Conservation (phyloP, 1,284 basidiomycete genomes). For the Fomitiporia mediterranea region DNA sequence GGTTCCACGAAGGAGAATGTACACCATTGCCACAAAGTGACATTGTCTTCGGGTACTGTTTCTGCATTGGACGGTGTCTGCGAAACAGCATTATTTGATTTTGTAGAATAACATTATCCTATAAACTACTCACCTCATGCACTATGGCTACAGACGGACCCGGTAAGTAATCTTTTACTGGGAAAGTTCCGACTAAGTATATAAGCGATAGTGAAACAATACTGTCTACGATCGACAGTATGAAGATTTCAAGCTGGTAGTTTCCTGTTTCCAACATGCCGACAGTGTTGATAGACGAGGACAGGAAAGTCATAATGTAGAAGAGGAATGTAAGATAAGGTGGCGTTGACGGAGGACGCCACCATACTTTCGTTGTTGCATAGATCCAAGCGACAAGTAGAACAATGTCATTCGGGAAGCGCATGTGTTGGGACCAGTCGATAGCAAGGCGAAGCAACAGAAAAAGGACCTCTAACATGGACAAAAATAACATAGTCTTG, state of each 20-base stretch:
- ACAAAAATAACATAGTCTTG: constrained; percentile 34
- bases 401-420: constrained; percentile 18
- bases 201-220: constrained; percentile 36
- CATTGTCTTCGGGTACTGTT: constrained; percentile 68
- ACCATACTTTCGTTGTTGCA: constrained; percentile 35
- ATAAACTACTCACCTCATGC: constrained; percentile 37
- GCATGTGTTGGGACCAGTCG: background rate
- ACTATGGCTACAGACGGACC: constrained; percentile 43
- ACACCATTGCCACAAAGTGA: constrained; percentile 74
- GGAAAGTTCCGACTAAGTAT: constrained; percentile 50
- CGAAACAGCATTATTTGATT: background rate
- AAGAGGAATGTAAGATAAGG: constrained; percentile 50
- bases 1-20: constrained; percentile 75
- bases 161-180: constrained; percentile 41
- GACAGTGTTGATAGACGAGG: constrained; percentile 34
- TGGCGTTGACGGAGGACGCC: constrained; percentile 43
- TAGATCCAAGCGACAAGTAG: constrained; percentile 52
- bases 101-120: background rate
- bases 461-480: constrained; percentile 25
- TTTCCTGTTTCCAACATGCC: constrained; percentile 25
- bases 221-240: constrained; percentile 31
- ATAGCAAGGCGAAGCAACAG: background rate
- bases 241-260: constrained; percentile 12
- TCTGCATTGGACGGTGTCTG: constrained; percentile 47
- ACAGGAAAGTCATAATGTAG: constrained; percentile 33